Evolutionary conservation across 371 early-diverging fungal species (phyloP).

Genomic region (Batkoa obscura): DNA sequence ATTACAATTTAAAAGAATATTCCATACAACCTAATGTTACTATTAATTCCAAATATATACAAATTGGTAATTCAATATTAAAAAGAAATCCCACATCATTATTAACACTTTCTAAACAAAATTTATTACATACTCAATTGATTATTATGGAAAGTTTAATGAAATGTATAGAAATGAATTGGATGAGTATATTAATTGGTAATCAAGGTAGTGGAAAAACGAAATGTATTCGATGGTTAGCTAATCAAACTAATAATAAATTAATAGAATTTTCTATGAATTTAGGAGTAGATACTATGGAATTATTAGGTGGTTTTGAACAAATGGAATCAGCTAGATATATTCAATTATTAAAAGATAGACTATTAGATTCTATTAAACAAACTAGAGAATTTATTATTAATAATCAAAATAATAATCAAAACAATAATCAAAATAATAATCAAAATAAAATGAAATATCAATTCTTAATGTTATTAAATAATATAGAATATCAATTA

Average conservation of each 20-base stretch:
- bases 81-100: slow-evolving; percentile 17
- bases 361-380: not conserved
- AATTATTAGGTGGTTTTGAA: slow-evolving; percentile 91
- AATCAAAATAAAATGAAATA: slow-evolving; percentile 1
- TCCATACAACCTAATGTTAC: slow-evolving; percentile 18
- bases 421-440: not conserved
- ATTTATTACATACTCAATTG: slow-evolving; percentile 45
- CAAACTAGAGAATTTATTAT: too few species aligned
- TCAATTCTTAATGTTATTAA: slow-evolving; percentile 11
- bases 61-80: slow-evolving; percentile 49
- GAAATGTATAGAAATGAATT: slow-evolving; percentile 72
- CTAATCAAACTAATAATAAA: slow-evolving; percentile 54
- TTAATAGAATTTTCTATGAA: slow-evolving; percentile 90
- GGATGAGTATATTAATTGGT: slow-evolving; percentile 89
- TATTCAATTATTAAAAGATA: slow-evolving; percentile 23
- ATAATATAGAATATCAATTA: slow-evolving; percentile 9
- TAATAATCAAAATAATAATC: too few species aligned
- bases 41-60: slow-evolving; percentile 9
- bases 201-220: slow-evolving; percentile 77
- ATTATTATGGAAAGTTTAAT: slow-evolving; percentile 55
- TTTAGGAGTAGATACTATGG: slow-evolving; percentile 83
- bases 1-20: too few species aligned
- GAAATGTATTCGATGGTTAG: slow-evolving; percentile 58
- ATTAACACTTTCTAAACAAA: slow-evolving; percentile 23
- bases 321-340: slow-evolving; percentile 80